Base-by-base conservation (phyloP, 805 yeast genomes). In the Citeromyces matritensis region DNA sequence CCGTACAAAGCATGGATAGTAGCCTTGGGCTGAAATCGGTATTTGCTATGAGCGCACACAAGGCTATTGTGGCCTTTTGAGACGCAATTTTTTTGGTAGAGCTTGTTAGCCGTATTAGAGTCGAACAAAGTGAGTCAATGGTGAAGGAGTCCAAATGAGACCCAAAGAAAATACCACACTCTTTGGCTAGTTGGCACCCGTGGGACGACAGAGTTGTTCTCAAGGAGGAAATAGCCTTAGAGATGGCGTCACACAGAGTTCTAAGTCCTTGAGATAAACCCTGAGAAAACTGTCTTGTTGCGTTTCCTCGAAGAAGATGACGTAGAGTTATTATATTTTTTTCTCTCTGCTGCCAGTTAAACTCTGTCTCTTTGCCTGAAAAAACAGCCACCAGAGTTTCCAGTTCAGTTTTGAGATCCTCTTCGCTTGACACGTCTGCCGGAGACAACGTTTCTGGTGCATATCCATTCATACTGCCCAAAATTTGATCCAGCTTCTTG, bases 271-370 rank as follows among this genome's bases (percentile, higher is more conserved):
- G 29, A 0, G 45, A 33, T 1, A 63, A 37, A 9, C 33, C 45
- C 0, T 53, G 53, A 4, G 62, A 53, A 37, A 48, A 55, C 1
- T 59, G 57, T 29, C 1, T 56, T 45, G 4, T 46, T 1, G 65
- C 55, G 42, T 73, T 69, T 3, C 86, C 84, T 29, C 84, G 51
- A 3, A 82, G 38, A 4, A 78, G 51, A 2, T 66, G 58, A 35
- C 95, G 62, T 23, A 84, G 44, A 30, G 60, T 63, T 1, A 65
- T 43, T 3, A 84, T 65, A 31, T 58, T 57, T 32, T 65, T 63
- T 42, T 86, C 95, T 44, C 98, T 63, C 0, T 44, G 41, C 14
- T 59, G 53, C 98, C 98, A 91, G 47, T 91, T 91, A 36, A 65
- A 64, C 45, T 91, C 98, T 0, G 94, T 79, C 49, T 91, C 98